Conservation (phyloP, 2,329 filamentous ascomycete genomes). For the Xylariomycetidae sp. region DNA sequence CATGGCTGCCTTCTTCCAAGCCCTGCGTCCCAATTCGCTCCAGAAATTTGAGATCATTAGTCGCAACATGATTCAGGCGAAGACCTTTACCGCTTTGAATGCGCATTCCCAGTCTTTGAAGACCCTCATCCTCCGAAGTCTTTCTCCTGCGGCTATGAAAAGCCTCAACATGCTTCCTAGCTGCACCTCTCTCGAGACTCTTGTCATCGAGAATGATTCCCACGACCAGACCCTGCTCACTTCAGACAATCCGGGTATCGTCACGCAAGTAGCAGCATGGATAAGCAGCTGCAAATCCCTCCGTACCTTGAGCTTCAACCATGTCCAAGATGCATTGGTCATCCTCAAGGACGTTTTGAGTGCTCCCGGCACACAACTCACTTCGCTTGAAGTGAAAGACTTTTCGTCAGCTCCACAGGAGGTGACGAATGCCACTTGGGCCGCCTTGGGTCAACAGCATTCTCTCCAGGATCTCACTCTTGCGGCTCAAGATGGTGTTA, state of each 20-base stretch:
- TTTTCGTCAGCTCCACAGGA: constrained; percentile 9
- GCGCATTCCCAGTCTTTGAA: constrained; percentile 30
- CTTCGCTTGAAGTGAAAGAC: constrained; percentile 15
- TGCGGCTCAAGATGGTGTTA: constrained; percentile 33
- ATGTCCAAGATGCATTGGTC: constrained; percentile 37
- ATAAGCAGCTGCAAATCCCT: constrained; percentile 22
- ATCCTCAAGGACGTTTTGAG: constrained; percentile 19
- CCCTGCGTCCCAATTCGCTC: constrained; percentile 50
- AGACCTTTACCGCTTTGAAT: constrained; percentile 51
- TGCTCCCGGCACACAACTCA: constrained; percentile 18
- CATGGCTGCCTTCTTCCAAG: constrained; percentile 51
- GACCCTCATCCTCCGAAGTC: constrained; percentile 24
- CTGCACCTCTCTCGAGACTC: constrained; percentile 28
- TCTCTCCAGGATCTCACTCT: constrained; percentile 18
- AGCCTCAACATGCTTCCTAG: constrained; percentile 24
- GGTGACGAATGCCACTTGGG: constrained; percentile 14
- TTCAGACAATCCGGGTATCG: constrained; percentile 13
- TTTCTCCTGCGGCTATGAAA: constrained; percentile 23
- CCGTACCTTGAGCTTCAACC: constrained; percentile 31
- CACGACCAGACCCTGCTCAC: constrained; percentile 15
- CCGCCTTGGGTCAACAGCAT: constrained; percentile 18
- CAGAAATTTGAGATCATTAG: constrained; percentile 53
- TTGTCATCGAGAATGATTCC: constrained; percentile 26
- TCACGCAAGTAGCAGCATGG: constrained; percentile 26
- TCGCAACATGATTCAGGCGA: constrained; percentile 44